phyloP scores from a whole-genome alignment of 106 monocot genomes.

The Acanthochlamys bracteata region DNA sequence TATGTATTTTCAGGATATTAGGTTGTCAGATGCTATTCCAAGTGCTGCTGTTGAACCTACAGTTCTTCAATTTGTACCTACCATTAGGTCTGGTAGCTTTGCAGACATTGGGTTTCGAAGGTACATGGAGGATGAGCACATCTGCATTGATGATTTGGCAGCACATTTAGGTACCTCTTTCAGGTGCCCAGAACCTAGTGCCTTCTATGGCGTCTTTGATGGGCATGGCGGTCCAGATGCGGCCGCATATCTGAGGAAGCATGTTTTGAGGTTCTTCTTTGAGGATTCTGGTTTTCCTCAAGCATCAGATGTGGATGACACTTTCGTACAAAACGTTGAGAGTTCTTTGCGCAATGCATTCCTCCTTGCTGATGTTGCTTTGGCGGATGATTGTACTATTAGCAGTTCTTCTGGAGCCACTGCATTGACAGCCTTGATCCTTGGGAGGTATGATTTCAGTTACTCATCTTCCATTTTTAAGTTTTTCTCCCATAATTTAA shows the following conservation, averaged over 20 bases:
- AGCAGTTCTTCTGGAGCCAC: slow-evolving; percentile 71
- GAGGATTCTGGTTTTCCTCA: slow-evolving; percentile 63
- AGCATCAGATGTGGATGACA: slow-evolving; percentile 26
- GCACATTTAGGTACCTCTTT: slow-evolving; percentile 13
- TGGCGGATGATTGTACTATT: slow-evolving; percentile 50
- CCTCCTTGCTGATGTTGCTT: slow-evolving; percentile 58
- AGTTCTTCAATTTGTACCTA: slow-evolving; percentile 14
- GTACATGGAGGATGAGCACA: slow-evolving; percentile 33
- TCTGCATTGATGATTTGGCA: slow-evolving; percentile 23
- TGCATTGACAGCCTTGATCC: slow-evolving; percentile 48
- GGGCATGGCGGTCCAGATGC: slow-evolving; percentile 89
- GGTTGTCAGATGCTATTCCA: slow-evolving; percentile 4
- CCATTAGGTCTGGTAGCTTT: slow-evolving; percentile 20
- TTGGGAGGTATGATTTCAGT: slow-evolving; percentile 44
- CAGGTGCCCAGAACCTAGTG: slow-evolving; percentile 15
- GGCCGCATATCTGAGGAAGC: slow-evolving; percentile 58
- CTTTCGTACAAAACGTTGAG: slow-evolving; percentile 42
- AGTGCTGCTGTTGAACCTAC: background rate
- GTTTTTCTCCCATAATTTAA: background rate
- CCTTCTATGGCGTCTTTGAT: slow-evolving; percentile 54
- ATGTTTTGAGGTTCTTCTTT: slow-evolving; percentile 61
- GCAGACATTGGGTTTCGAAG: slow-evolving; percentile 22
- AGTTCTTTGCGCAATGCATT: slow-evolving; percentile 41
- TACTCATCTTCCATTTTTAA: background rate
- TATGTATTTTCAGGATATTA: background rate